phyloP scores from a whole-genome alignment of 768 basidiomycete genomes.

The Russula virescens region DNA sequence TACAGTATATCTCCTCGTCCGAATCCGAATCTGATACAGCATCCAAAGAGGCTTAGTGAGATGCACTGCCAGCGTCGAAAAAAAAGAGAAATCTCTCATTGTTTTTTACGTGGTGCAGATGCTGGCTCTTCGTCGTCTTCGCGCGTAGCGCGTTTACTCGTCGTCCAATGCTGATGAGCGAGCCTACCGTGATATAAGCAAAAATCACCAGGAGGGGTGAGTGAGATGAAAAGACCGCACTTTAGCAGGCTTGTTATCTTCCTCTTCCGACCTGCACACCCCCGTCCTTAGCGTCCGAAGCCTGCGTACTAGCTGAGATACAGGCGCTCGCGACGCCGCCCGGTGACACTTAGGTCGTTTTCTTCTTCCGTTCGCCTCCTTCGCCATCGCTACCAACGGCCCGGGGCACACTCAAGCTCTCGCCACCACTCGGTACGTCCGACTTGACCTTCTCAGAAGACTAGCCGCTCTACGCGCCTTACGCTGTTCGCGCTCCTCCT shows the following conservation, averaged over 20 bases:
- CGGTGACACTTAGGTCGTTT: slow-evolving; percentile 59
- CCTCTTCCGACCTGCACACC: slow-evolving; percentile 57
- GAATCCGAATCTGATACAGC: slow-evolving; percentile 83
- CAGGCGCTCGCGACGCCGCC: slow-evolving; percentile 36
- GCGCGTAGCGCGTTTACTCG: slow-evolving; percentile 71
- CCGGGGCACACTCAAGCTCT: slow-evolving; percentile 41
- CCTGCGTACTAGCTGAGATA: slow-evolving; percentile 39
- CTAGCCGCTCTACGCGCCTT: slow-evolving; percentile 49
- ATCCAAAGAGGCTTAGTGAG: slow-evolving; percentile 33
- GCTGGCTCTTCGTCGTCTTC: slow-evolving; percentile 74
- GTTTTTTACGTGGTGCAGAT: slow-evolving; percentile 64
- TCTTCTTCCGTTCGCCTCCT: slow-evolving; percentile 50
- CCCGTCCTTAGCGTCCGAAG: slow-evolving; percentile 56
- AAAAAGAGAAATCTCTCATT: slow-evolving; percentile 48
- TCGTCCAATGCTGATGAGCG: slow-evolving; percentile 30
- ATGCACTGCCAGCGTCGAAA: too few relatives aligned
- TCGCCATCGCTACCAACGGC: slow-evolving; percentile 29
- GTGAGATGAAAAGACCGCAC: slow-evolving; percentile 33
- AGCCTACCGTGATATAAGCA: neutral
- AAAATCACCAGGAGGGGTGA: neutral
- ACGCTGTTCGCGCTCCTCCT: slow-evolving; percentile 68
- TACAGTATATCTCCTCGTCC: slow-evolving; percentile 83
- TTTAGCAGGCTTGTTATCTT: slow-evolving; percentile 55
- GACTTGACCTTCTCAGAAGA: slow-evolving; percentile 48
- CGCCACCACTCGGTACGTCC: slow-evolving; percentile 25